Evolutionary conservation across 1,139 yeast species (phyloP).

Genomic region (Saccharomyces hybrid): DNA sequence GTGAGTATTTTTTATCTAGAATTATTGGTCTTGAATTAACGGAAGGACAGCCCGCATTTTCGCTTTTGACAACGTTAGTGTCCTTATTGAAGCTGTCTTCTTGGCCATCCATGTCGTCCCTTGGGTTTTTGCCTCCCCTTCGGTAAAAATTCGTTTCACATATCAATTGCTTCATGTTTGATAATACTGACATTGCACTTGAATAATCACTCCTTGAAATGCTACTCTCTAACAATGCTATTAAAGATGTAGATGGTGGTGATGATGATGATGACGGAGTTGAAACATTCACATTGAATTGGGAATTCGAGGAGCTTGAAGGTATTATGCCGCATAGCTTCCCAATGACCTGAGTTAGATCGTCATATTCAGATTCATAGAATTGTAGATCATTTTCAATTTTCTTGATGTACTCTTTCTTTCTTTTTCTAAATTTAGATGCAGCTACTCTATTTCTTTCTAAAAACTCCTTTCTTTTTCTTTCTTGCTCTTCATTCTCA

Average conservation of each 20-base stretch:
- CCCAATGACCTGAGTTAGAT: constrained; percentile 37
- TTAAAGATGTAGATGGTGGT: constrained; percentile 12
- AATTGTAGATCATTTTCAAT: constrained; percentile 71
- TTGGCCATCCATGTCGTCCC: not conserved
- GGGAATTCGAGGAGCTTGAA: not conserved
- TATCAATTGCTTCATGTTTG: constrained; percentile 20
- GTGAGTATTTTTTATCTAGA: not conserved
- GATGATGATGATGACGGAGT: constrained; percentile 8
- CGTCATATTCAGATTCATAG: constrained; percentile 65
- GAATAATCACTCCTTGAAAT: constrained; percentile 18
- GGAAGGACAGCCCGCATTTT: not conserved
- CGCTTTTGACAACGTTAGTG: not conserved
- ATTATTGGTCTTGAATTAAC: not conserved
- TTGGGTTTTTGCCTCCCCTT: constrained; percentile 23
- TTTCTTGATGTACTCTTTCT: constrained; percentile 78
- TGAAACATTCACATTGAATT: not conserved
- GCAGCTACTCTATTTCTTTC: constrained; percentile 95
- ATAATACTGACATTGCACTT: constrained; percentile 18
- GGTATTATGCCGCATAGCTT: constrained; percentile 15
- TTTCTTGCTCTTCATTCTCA: constrained; percentile 40
- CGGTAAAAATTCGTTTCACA: constrained; percentile 19
- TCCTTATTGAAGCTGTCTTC: not conserved
- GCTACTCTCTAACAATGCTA: constrained; percentile 20
- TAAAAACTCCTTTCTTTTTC: constrained; percentile 71
- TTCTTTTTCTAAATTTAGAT: constrained; percentile 87